phyloP scores from a whole-genome alignment of 139 green algal species.

The Chlamydomonas applanata region DNA sequence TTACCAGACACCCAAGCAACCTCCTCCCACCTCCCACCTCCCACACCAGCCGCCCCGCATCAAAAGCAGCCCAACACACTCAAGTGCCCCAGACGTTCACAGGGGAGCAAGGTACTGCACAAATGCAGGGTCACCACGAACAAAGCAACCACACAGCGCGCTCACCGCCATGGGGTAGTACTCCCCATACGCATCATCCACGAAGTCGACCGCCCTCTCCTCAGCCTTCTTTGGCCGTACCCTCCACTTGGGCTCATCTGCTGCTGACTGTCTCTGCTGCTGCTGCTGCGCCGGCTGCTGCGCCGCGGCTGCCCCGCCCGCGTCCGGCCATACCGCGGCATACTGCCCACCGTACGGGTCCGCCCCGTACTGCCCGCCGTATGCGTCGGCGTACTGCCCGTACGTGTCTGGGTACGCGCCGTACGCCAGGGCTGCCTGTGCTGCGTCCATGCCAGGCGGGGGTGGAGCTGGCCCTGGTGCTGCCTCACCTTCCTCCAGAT shows the following conservation, averaged over 20 bases:
- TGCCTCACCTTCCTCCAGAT: constrained; percentile 50
- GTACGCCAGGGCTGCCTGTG: constrained; percentile 1
- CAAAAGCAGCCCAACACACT: no score
- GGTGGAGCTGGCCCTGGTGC: constrained; percentile 15
- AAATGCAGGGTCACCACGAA: no score
- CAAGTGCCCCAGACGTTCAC: no score
- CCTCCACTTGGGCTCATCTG: constrained; percentile 33
- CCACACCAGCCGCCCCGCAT: no score
- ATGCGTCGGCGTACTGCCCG: not conserved
- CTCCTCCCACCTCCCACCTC: no score
- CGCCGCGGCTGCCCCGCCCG: not conserved
- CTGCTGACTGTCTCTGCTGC: not conserved
- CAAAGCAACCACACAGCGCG: not conserved
- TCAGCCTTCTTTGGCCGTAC: constrained; percentile 15
- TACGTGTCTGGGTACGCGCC: constrained; percentile 2
- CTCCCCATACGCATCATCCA: constrained; percentile 63
- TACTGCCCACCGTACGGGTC: constrained; percentile 17
- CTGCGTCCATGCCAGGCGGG: constrained; percentile 2
- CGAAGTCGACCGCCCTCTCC: constrained; percentile 31
- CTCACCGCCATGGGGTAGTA: constrained; percentile 46
- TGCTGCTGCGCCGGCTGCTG: constrained; percentile 9
- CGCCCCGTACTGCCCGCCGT: not conserved
- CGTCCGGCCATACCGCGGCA: not conserved
- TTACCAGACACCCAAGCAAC: no score
- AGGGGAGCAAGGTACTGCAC: no score